Base-by-base conservation (phyloP, 2,329 filamentous ascomycete species). In the Arthrobotrys musiformis region DNA sequence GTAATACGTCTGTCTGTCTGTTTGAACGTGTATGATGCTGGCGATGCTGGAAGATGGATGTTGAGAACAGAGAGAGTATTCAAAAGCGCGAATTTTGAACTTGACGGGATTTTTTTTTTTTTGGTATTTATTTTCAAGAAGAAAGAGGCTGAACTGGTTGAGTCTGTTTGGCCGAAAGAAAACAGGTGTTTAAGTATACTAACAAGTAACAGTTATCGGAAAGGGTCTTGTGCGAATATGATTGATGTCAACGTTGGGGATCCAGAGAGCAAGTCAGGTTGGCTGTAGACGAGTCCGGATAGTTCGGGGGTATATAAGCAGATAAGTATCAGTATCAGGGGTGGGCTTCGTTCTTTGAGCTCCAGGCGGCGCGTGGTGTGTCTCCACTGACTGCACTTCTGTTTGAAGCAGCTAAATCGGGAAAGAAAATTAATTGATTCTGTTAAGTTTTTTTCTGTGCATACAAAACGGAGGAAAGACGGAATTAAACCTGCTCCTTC, bases 221-320 rank as follows among this genome's bases (percentile, higher is more conserved):
- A 56, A 56, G 54, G 56, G 46, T 70, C 61, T 63, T 54, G 40
- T 26, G 60, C 48, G 68, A 26, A 48, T 62, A 46, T 40, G 33
- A 56, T 64, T n/a, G n/a, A n/a, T n/a, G n/a, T n/a, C n/a, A n/a
- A n/a, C n/a, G 58, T 56, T 72, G 58, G 42, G 26, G 48, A 64
- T 9, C 24, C 48, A 64, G 48, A 26, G 48, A 64, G n/a, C 24
- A 58, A 64, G 48, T 44, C 24, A 58, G 58, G 48, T 44, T 72
- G 40, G 30, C 24, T 54, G 35, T 64, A 37, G 42, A 64, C 58
- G 44, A 52, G 26, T 22, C 40, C 60, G 35, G 60, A 72, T 11
- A n/a, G 58, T 48, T 64, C 68, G 68, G 37, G 35, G 58, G 35
- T 46, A 56, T 58, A 72, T 72, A 64, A 58, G 44, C 56, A 50